Percentiles rank a stretch among this genome's conserved stretches.
Conservation (phyloP, 2,329 filamentous ascomycete genomes). For the Penicillium griseofulvum region DNA sequence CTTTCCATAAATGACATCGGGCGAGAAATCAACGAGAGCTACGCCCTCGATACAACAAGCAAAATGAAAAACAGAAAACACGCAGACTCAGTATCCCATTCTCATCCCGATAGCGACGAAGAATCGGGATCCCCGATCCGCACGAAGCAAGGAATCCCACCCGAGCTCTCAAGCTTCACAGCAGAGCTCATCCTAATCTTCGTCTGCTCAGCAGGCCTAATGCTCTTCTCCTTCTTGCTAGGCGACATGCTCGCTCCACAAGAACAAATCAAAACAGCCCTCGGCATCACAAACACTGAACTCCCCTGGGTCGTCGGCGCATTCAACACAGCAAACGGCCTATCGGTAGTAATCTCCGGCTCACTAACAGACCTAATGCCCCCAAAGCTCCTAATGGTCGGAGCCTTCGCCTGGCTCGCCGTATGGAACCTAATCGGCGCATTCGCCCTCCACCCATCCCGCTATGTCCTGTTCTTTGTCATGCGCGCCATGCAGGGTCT, state of each 20-base stretch:
- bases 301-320: constrained; percentile 46
- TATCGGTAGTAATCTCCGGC: constrained; percentile 44
- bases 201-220: constrained; percentile 44
- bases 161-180: constrained; percentile 41
- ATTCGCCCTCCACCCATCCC: constrained; percentile 37
- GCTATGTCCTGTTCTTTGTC: constrained; percentile 37
- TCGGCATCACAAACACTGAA: constrained; percentile 41
- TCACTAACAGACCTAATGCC: constrained; percentile 41
- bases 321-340: constrained; percentile 42
- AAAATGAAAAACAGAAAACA: constrained; percentile 20
- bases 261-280: constrained; percentile 34
- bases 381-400: constrained; percentile 43
- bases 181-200: constrained; percentile 43
- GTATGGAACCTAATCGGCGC: constrained; percentile 42
- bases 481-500: constrained; percentile 47
- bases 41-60: constrained; percentile 15
- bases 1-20: constrained; percentile 16
- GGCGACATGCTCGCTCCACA: constrained; percentile 45
- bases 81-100: constrained; percentile 9
- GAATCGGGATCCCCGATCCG: constrained; percentile 21
- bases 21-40: constrained; percentile 10
- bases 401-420: constrained; percentile 44
- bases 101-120: constrained; percentile 14
- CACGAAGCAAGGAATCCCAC: constrained; percentile 36
- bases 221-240: constrained; percentile 45